Percentiles rank a stretch among this genome's conserved stretches.
phyloP scores from a whole-genome alignment of 2,329 filamentous ascomycete species.

The Fusarium continuum region DNA sequence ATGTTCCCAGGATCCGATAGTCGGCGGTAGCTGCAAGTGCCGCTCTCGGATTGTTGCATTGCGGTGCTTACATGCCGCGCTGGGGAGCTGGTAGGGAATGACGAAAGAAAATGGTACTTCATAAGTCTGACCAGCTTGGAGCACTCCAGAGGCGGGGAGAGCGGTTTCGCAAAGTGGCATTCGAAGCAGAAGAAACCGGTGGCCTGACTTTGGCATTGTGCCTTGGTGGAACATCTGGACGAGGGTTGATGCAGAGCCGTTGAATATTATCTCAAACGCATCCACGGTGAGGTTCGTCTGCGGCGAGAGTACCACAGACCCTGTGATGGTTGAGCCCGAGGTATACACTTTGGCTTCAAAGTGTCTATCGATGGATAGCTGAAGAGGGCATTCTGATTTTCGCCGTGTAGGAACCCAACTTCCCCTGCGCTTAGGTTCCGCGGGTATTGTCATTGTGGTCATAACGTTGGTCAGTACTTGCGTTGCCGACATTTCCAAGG shows the following conservation, averaged over 20 bases:
- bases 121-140: constrained; percentile 17
- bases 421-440: constrained; percentile 14
- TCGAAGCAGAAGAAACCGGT: constrained; percentile 27
- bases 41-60: constrained; percentile 7
- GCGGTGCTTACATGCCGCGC: constrained; percentile 23
- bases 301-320: constrained; percentile 6
- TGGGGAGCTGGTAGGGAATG: constrained; percentile 29
- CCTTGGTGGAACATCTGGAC: constrained; percentile 30
- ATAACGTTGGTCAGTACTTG: constrained; percentile 13
- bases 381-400: constrained; percentile 16
- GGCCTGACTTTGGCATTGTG: constrained; percentile 9
- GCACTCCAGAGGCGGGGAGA: not conserved
- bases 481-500: not conserved
- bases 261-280: constrained; percentile 19
- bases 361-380: constrained; percentile 31
- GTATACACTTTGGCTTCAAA: constrained; percentile 34
- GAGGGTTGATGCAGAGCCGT: not conserved
- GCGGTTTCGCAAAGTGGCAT: constrained; percentile 23
- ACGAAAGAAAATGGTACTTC: constrained; percentile 33
- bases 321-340: constrained; percentile 26
- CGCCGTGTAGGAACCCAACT: constrained; percentile 22
- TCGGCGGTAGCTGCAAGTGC: constrained; percentile 31
- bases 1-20: constrained; percentile 30
- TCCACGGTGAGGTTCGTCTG: constrained; percentile 21
- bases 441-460: not conserved